Base-by-base conservation (phyloP, 345 rosid species). In the Ailanthus altissimus region DNA sequence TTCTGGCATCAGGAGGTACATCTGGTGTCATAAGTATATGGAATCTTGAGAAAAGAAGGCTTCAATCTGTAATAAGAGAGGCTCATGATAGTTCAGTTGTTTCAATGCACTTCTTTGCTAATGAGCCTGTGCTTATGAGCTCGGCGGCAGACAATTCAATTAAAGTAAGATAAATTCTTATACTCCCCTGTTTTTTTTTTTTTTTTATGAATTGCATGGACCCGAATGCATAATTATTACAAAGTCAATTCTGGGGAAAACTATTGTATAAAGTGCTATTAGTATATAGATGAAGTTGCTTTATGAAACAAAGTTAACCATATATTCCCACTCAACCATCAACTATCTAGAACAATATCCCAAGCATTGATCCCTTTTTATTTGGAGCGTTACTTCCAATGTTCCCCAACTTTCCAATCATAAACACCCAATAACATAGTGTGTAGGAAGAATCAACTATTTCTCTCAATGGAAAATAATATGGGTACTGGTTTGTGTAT, bases 91-190 rank as follows among this genome's bases (percentile, higher is more conserved):
- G 84, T 79, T 85, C 98, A 53, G 77, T 96, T 72, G 79, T 88
- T 80, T 89, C 97, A 53, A 83, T 96, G 83, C 93, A 90, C 79
- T 96, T 93, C 80, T 89, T 96, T 28, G 98, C 98, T 26, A 92
- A 92, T 83, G 98, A 96, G 79, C 99, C 99, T 77, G 98, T 96
- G 77, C 85, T 96, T 57, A 89, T 96, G 94, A 96, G 99, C 77
- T 83, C 98, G 65, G 90, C 98, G 74, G 84, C 88, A n/a, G 99
- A 96, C 82, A 96, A 96, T 88, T 96, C 99, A 25, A 79, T 96
- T 57, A 96, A 96, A 82, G 99, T 96, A 86, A 80, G 85, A 78
- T 65, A 21, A 49, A 46, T 45, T 45, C 6, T 50, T 56, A 14
- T 73, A n/a, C n/a, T n/a, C 32, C 23, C 63, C 46, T 64, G 3